Percentiles rank a stretch among this genome's conserved stretches.
Evolutionary conservation across 257 asterid species (phyloP).

Genomic region (Thymus mandschuricus): DNA sequence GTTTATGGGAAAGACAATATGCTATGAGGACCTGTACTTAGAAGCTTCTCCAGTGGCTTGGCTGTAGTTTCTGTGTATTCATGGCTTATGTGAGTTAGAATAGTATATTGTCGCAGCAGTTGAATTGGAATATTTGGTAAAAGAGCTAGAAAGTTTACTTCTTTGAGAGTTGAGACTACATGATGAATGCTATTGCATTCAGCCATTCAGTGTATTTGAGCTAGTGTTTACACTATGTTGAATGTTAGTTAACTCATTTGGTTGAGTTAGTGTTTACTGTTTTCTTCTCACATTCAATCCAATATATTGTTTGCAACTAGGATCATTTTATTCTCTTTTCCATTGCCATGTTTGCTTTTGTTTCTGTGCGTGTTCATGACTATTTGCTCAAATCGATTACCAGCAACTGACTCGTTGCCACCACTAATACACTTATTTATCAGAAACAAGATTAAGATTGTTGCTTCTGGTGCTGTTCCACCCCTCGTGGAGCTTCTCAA

Average conservation of each 20-base stretch:
- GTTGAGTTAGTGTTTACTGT: neutral
- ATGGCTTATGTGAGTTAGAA: neutral
- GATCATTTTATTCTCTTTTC: neutral
- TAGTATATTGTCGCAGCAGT: too few species aligned
- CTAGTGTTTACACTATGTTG: too few species aligned
- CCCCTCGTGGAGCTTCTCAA: constrained; percentile 83
- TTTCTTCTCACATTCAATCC: neutral
- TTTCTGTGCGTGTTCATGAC: constrained; percentile 1
- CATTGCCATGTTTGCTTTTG: constrained; percentile 16
- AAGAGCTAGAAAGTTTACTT: neutral
- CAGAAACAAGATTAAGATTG: constrained; percentile 85
- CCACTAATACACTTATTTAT: constrained; percentile 22
- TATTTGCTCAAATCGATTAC: constrained; percentile 25
- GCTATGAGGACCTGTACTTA: neutral
- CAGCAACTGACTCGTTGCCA: constrained; percentile 21
- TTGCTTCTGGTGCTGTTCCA: constrained; percentile 73
- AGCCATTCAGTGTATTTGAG: too few species aligned
- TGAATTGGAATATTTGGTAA: constrained; percentile 1
- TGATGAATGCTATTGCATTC: too few species aligned
- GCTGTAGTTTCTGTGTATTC: neutral
- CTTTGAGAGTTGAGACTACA: neutral
- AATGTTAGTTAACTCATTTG: too few species aligned
- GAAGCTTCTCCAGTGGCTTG: neutral
- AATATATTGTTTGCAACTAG: neutral
- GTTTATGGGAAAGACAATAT: neutral